Evolutionary conservation across 2,329 filamentous ascomycete genomes (phyloP), one percentile per base, ranked within the genome.

Genomic region (Xylaria sp.): DNA sequence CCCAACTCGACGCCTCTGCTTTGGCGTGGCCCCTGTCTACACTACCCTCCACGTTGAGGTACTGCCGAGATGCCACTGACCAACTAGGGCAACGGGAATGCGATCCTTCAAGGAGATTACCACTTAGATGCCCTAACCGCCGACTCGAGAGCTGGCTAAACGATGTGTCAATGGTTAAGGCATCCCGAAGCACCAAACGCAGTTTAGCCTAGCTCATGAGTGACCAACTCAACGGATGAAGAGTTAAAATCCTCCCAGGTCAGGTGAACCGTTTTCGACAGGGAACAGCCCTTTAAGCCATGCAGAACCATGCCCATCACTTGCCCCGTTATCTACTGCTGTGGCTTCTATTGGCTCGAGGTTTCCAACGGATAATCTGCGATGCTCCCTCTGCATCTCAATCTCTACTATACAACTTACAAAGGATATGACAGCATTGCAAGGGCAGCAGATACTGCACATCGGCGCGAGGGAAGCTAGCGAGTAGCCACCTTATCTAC

Each of bases 251-350:
- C 56, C 43, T 35, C 53, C 28, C 45, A 53, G 45, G 57, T 66
- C 61, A 64, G 57, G 64, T 64, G 61, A 61, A 57, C 54, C 8
- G 28, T 49, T 55, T 53, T 50, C 45, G 50, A 59, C 60, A 61
- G 61, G 54, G 64, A 52, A 49, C 28, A 52, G 35, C 33, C 64
- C 37, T 53, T 53, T 49, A n/a, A 64, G n/a, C n/a, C n/a, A n/a
- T n/a, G n/a, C n/a, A n/a, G n/a, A 64, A 42, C 47, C 51, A 60
- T 64, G 50, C 45, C 31, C 45, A 35, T 35, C 57, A 57, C 42
- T 25, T 28, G 45, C 47, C n/a, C 33, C 42, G 12, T 31, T 49
- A 37, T 47, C 58, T 61, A 23, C 25, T 35, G 57, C 49, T 31
- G 35, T n/a, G 42, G 17, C 42, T 65, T 15, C 43, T 21, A 63